A percentile compares a stretch with the other conserved stretches of the same genome.
Evolutionary conservation across 2,329 filamentous ascomycete genomes (phyloP).

Genomic region (Sporothrix schenckii): DNA sequence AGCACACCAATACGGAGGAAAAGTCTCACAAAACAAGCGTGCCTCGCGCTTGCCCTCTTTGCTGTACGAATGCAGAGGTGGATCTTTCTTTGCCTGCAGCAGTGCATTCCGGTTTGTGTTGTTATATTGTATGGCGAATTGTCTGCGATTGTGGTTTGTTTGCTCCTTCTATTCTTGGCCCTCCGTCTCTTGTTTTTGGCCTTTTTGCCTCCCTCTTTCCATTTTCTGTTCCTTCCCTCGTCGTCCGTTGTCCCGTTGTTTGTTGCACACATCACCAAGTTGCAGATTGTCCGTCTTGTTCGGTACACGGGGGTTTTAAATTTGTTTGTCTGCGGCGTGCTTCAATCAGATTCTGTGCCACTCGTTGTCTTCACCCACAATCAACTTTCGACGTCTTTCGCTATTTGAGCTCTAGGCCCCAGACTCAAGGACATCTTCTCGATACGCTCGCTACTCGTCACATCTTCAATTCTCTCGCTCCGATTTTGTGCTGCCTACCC

Average conservation of each 20-base stretch:
- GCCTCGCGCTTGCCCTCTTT: slow-evolving; percentile 6
- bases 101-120: slow-evolving; percentile 1
- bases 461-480: neutral
- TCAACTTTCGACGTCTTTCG: neutral
- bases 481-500: neutral
- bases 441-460: neutral
- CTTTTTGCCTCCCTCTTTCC: neutral
- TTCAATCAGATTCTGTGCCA: slow-evolving; percentile 14
- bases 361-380: neutral
- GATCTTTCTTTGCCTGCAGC: neutral
- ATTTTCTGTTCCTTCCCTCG: neutral
- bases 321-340: slow-evolving; percentile 11
- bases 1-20: neutral
- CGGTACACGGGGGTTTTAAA: neutral
- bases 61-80: neutral
- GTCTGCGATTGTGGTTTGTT: neutral
- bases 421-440: neutral
- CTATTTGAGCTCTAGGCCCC: neutral
- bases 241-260: neutral
- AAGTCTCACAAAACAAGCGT: neutral
- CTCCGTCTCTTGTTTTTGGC: neutral
- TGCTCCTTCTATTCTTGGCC: neutral
- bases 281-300: neutral
- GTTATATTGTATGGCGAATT: neutral
- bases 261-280: slow-evolving; percentile 12